Conservation (phyloP, 208 protist genomes). For the Leishmania mexicana region DNA sequence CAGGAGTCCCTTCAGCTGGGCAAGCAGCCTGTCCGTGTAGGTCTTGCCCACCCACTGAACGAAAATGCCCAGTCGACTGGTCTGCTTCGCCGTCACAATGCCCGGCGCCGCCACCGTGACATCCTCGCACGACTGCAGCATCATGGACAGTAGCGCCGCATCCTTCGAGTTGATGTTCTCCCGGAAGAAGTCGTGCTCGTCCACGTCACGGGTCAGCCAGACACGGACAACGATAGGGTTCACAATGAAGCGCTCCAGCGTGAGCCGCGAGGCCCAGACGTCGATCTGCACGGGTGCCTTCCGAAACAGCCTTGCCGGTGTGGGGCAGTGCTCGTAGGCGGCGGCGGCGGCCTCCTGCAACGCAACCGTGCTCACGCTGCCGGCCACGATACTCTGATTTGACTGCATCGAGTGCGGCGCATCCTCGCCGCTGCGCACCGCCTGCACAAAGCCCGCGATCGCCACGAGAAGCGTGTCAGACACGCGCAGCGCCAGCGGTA, state of each 20-base stretch:
- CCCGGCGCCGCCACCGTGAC: constrained; percentile 74
- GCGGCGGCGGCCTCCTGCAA: constrained; percentile 26
- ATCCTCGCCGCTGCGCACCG: constrained; percentile 21
- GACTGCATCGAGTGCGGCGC: neutral
- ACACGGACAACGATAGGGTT: constrained; percentile 85
- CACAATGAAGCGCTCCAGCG: constrained; percentile 85
- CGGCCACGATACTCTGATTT: constrained; percentile 20
- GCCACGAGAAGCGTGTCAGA: constrained; percentile 80
- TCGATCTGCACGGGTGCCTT: constrained; percentile 58
- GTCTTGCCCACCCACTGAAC: constrained; percentile 71
- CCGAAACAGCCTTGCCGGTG: constrained; percentile 43
- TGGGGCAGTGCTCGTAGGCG: constrained; percentile 40
- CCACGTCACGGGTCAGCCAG: constrained; percentile 79
- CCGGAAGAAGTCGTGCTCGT: constrained; percentile 81
- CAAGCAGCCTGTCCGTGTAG: constrained; percentile 71
- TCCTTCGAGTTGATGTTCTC: constrained; percentile 66
- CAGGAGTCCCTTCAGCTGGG: constrained; percentile 70
- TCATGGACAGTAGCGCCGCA: constrained; percentile 84
- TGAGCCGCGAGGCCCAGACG: constrained; percentile 63
- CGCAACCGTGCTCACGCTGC: constrained; percentile 20
- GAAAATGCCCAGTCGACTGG: constrained; percentile 60
- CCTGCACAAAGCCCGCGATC: constrained; percentile 44
- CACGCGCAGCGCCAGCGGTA: constrained; percentile 74
- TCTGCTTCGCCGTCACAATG: constrained; percentile 61
- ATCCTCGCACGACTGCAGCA: constrained; percentile 83